Evolutionary conservation across 805 yeast species (phyloP).

Genomic region (Naumovozyma baii): DNA sequence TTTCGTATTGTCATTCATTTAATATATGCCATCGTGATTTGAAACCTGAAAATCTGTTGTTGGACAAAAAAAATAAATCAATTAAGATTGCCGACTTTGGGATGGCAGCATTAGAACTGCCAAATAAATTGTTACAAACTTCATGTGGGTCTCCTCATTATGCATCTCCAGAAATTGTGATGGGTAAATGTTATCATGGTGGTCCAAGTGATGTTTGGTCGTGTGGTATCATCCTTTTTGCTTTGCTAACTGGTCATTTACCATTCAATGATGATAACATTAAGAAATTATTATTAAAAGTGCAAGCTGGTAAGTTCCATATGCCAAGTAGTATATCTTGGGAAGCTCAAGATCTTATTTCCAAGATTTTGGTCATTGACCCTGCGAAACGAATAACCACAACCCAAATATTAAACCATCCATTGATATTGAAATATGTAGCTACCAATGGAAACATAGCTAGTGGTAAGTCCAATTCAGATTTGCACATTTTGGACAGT

Average conservation of each 20-base stretch:
- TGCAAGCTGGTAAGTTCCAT: conserved; percentile 63
- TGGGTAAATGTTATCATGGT: conserved; percentile 71
- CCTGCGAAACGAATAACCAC: conserved; percentile 67
- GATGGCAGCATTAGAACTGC: conserved; percentile 77
- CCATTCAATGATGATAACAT: conserved; percentile 81
- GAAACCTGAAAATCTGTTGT: conserved; percentile 68
- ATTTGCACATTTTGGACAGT: conserved; percentile 17
- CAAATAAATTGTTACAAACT: conserved; percentile 62
- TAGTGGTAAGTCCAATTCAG: conserved; percentile 22
- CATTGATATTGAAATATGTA: conserved; percentile 61
- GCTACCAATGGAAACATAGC: conserved; percentile 8
- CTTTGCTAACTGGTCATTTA: conserved; percentile 66
- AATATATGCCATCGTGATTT: conserved; percentile 77
- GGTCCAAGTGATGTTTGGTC: conserved; percentile 85
- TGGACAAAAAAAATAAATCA: conserved; percentile 52
- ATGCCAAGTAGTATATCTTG: conserved; percentile 55
- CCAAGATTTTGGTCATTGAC: conserved; percentile 56
- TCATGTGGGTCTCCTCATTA: conserved; percentile 85
- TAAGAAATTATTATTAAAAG: conserved; percentile 58
- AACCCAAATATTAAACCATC: conserved; percentile 60
- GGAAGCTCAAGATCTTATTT: conserved; percentile 61
- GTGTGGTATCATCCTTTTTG: conserved; percentile 75
- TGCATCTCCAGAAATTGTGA: conserved; percentile 80
- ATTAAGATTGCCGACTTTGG: conserved; percentile 82
- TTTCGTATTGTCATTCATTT: conserved; percentile 70